These are phyloP conservation scores for Amanita subjunquillea DNA, from an alignment of 768 basidiomycete genomes.

Conservation along the genomic window DNA sequence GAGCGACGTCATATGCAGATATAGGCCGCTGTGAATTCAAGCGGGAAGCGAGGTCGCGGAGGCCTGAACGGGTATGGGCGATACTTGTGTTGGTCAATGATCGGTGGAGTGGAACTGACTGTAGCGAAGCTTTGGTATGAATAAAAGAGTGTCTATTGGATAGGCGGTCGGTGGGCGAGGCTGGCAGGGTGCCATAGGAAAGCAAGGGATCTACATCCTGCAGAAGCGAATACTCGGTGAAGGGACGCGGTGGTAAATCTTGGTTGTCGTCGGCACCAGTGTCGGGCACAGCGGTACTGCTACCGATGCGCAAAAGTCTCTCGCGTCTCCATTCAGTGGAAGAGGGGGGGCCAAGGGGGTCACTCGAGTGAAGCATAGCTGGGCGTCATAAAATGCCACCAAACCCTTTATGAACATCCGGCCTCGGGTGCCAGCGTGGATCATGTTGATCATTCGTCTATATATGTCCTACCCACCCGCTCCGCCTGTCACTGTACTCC, in stretches of 20 bases:
- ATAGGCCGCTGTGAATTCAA: conserved; percentile 50
- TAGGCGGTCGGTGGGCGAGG: conserved; percentile 15
- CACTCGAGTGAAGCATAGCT: conserved; percentile 5
- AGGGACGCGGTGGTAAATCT: background rate
- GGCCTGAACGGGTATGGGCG: conserved; percentile 25
- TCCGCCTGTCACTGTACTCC: background rate
- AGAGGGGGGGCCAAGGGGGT: conserved; percentile 38
- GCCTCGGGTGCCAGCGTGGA: no score
- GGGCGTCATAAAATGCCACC: background rate
- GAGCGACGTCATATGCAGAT: conserved; percentile 59
- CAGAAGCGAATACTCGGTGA: conserved; percentile 26
- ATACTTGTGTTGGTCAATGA: conserved; percentile 27
- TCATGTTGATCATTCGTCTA: background rate
- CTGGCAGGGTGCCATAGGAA: conserved; percentile 51
- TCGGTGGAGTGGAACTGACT: conserved; percentile 26
- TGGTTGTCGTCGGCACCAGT: background rate
- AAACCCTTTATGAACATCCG: no score
- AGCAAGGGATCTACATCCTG: conserved; percentile 16
- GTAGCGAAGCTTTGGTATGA: conserved; percentile 24
- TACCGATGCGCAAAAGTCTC: conserved; percentile 48
- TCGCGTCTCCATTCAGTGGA: conserved; percentile 51
- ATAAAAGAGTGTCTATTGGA: conserved; percentile 14
- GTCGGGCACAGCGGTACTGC: conserved; percentile 11
- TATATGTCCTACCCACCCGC: background rate
- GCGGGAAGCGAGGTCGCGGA: conserved; percentile 29